Evolutionary conservation across 306 rosid genomes (phyloP), one percentile per base, ranked within the genome.

Genomic region (Cercis canadensis): DNA sequence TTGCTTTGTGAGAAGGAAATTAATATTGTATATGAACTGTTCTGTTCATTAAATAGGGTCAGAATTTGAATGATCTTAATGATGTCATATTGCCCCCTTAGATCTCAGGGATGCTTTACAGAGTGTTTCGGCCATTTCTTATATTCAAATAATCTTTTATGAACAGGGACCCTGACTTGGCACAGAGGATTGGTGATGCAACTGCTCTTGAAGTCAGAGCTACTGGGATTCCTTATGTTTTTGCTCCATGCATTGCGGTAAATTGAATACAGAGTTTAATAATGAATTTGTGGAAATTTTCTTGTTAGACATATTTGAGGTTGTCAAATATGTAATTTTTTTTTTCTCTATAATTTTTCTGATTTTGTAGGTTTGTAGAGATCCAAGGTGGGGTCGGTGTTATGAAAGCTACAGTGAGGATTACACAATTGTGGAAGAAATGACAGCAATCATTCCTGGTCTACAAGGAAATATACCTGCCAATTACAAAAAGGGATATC

Each of bases 371-470:
- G 96, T 94, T 24, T 94, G 99, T 71, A 88, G 99, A 79, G 99
- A 94, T 85, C 98, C 99, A 24, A 87, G 99, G 81, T 94, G 99
- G 99, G 99, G 99, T 52, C 77, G 99, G 50, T 94, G 99, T 83
- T 94, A 94, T 34, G 99, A 94, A 82, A 94, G 99, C 88, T 94
- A 94, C 65, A 94, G 99, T 4, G 99, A 94, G 81, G 97, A 94
- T 77, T 87, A 78, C 75, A 80, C 73, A 75, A 78, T 94, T 70
- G 97, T 94, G 72, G 80, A 80, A 82, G 83, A 83, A 64, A 94
- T 94, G 97, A 94, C 99, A 0, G 85, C 63, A 52, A 89, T 94
- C 75, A 87, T 94, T 69, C 84, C 81, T 77, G 99, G 99, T 46
- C 85, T 91, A 59, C 99, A 94, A 78, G 99, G 99, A 76, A 80